Conservation (phyloP, 345 rosid species). For the Linum tenue region DNA sequence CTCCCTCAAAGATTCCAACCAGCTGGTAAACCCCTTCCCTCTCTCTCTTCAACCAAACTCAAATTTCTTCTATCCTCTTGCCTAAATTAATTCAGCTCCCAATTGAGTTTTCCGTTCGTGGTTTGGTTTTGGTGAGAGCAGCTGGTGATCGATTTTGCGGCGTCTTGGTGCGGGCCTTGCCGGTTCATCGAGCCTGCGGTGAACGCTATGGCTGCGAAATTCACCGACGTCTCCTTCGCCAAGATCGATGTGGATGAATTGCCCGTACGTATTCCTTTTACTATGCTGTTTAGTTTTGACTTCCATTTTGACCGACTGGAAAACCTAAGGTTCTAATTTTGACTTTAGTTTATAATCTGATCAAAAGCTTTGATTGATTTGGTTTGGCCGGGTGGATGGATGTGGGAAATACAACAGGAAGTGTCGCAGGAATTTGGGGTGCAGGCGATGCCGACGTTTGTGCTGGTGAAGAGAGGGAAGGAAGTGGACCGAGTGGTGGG, state of each 20-base stretch:
- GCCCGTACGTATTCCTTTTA: slow-evolving; percentile 35
- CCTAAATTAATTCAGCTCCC: neutral
- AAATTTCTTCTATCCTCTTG: neutral
- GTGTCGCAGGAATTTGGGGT: slow-evolving; percentile 54
- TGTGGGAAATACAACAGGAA: slow-evolving; percentile 30
- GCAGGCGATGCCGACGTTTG: slow-evolving; percentile 82
- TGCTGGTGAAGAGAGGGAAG: slow-evolving; percentile 67
- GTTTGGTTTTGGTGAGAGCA: slow-evolving; percentile 12
- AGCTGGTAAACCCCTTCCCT: slow-evolving; percentile 38
- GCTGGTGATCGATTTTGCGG: slow-evolving; percentile 76
- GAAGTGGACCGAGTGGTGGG: slow-evolving; percentile 66
- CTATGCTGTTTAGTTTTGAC: neutral
- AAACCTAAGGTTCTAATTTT: neutral
- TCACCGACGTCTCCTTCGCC: slow-evolving; percentile 48
- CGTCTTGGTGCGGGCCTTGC: slow-evolving; percentile 90
- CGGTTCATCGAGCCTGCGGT: slow-evolving; percentile 54
- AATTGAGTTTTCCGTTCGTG: neutral
- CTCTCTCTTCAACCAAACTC: neutral
- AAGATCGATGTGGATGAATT: slow-evolving; percentile 85
- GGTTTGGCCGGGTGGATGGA: slow-evolving; percentile 1
- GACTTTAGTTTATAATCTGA: neutral
- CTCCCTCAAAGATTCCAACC: slow-evolving; percentile 38
- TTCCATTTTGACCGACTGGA: neutral
- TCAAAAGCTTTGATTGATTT: neutral
- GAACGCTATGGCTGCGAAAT: slow-evolving; percentile 35